Percentiles rank a stretch among this genome's conserved stretches.
Evolutionary conservation across 805 yeast genomes (phyloP).

Genomic region (Candida fluviatilis): DNA sequence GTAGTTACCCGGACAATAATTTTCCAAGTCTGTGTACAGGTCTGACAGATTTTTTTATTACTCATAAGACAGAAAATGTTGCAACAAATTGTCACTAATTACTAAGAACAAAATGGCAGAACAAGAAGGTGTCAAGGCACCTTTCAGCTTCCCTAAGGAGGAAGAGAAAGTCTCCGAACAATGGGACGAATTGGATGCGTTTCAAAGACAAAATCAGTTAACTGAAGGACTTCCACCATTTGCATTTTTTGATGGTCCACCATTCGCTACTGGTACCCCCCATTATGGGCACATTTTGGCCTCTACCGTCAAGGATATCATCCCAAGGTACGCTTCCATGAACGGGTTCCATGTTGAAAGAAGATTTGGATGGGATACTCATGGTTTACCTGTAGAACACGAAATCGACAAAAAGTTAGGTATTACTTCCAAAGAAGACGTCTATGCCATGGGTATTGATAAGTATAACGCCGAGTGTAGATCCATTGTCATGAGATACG

Average conservation of each 20-base stretch:
- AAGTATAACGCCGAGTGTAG: conserved; percentile 94
- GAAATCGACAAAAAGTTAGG: conserved; percentile 97
- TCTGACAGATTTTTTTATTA: neutral
- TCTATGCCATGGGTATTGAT: conserved; percentile 88
- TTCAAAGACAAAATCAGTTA: conserved; percentile 76
- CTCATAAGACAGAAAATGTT: conserved; percentile 2
- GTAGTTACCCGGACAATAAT: neutral
- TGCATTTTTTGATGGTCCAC: conserved; percentile 98
- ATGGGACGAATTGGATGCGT: conserved; percentile 95
- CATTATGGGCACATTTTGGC: conserved; percentile 98
- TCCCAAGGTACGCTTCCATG: conserved; percentile 97
- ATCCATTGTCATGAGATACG: conserved; percentile 95
- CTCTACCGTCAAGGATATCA: conserved; percentile 94
- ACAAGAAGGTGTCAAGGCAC: conserved; percentile 13
- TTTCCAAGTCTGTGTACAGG: neutral
- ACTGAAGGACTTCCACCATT: conserved; percentile 84
- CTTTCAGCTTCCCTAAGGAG: conserved; percentile 78
- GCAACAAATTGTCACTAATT: neutral
- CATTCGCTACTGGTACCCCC: conserved; percentile 99
- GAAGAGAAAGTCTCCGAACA: conserved; percentile 76
- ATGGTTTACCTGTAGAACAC: conserved; percentile 97
- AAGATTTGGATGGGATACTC: conserved; percentile 99
- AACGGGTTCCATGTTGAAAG: conserved; percentile 94
- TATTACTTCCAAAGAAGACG: conserved; percentile 91
- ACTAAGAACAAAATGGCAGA: conserved; percentile 13